These are phyloP conservation scores for Vitis labrusca DNA, from an alignment of 164 flowering plant genomes.

Conservation along the genomic window DNA sequence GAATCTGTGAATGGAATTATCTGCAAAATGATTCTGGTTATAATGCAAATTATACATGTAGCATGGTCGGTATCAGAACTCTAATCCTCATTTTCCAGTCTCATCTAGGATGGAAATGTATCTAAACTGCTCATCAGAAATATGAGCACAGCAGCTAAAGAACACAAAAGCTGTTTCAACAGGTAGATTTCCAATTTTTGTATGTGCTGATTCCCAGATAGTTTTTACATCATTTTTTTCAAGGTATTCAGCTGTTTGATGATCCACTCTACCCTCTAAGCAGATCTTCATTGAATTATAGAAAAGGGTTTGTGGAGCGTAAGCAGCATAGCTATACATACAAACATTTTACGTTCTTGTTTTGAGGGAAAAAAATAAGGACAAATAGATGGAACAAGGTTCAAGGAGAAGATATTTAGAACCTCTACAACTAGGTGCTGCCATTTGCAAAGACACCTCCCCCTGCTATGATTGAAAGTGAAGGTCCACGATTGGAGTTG, in stretches of 20 bases:
- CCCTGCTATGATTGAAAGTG: slow-evolving; percentile 55
- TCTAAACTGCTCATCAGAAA: too few species aligned
- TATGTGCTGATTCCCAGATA: not conserved
- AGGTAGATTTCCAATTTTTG: too few species aligned
- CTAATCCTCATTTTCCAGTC: not conserved
- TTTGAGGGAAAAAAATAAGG: slow-evolving; percentile 3
- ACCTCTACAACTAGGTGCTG: slow-evolving; percentile 18
- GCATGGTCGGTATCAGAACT: not conserved
- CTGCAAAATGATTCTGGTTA: too few species aligned
- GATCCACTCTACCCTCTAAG: not conserved
- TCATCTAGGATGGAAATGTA: not conserved
- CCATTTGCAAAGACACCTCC: slow-evolving; percentile 24
- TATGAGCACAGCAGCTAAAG: too few species aligned
- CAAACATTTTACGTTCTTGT: not conserved
- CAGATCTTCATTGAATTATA: too few species aligned
- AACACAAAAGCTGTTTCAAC: too few species aligned
- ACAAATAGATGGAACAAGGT: slow-evolving; percentile 17
- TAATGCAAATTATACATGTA: too few species aligned
- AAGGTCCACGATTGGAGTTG: slow-evolving; percentile 39
- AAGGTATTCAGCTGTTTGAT: not conserved
- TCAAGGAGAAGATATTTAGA: not conserved
- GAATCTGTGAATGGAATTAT: too few species aligned
- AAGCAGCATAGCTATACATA: slow-evolving; percentile 7
- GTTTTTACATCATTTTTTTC: not conserved
- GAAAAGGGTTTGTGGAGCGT: too few species aligned